Conservation (phyloP, 75 land plant species). For the Pinus tabuliformis region DNA sequence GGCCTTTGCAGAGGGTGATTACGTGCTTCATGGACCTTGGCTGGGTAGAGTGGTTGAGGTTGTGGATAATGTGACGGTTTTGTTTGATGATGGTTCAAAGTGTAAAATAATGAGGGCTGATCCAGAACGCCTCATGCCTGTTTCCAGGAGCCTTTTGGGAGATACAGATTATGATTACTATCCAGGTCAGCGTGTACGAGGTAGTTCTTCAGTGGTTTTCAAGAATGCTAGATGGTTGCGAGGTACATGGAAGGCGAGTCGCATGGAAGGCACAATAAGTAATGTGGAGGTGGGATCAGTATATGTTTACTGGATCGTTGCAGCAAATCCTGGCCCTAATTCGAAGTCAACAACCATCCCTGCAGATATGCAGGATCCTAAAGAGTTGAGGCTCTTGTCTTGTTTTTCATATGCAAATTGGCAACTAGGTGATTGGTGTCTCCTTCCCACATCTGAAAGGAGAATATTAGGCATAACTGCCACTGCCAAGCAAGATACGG, state of each 20-base stretch:
- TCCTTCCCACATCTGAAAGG: constrained; percentile 24
- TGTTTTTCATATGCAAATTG: constrained; percentile 85
- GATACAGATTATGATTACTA: constrained; percentile 75
- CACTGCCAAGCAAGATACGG: not conserved
- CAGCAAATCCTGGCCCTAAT: constrained; percentile 53
- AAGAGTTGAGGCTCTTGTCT: constrained; percentile 65
- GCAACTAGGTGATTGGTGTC: constrained; percentile 95
- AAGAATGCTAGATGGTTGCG: constrained; percentile 81
- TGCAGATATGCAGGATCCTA: constrained; percentile 77
- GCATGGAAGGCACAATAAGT: constrained; percentile 87
- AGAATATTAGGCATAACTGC: not conserved
- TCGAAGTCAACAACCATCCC: constrained; percentile 59
- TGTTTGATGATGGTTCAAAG: constrained; percentile 90
- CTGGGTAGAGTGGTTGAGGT: constrained; percentile 97
- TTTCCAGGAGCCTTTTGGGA: constrained; percentile 43
- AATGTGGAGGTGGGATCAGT: constrained; percentile 77
- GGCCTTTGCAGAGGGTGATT: constrained; percentile 74
- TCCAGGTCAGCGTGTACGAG: constrained; percentile 92
- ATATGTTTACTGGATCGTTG: constrained; percentile 84
- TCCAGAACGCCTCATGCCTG: constrained; percentile 68
- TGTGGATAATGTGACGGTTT: constrained; percentile 84
- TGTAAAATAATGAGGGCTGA: constrained; percentile 88
- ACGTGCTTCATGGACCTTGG: constrained; percentile 87
- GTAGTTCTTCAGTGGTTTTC: constrained; percentile 70
- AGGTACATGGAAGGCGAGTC: constrained; percentile 89